These are phyloP conservation scores for Malassezia japonica DNA, from an alignment of 1,284 basidiomycete genomes.

Conservation along the genomic window DNA sequence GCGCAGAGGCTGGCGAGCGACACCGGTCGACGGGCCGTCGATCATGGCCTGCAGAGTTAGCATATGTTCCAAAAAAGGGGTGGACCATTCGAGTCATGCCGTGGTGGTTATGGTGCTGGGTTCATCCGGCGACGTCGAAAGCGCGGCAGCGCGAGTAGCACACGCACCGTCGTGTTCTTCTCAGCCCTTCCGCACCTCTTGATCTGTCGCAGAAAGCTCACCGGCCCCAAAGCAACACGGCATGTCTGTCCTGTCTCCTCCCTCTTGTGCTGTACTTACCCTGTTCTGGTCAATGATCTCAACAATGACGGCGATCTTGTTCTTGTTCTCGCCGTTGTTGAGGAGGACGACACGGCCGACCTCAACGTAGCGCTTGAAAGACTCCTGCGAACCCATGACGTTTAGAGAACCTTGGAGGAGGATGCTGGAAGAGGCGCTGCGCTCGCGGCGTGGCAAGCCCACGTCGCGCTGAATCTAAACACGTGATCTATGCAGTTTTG, in stretches of 20 bases:
- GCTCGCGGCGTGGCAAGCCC: neutral
- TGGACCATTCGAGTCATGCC: no score
- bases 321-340: slow-evolving; percentile 72
- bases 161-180: no score
- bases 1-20: slow-evolving; percentile 80
- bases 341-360: slow-evolving; percentile 96
- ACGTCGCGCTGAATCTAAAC: neutral
- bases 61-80: neutral
- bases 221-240: no score
- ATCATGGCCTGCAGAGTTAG: slow-evolving; percentile 69
- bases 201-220: no score
- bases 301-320: slow-evolving; percentile 86
- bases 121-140: no score
- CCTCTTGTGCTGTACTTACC: slow-evolving; percentile 55
- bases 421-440: slow-evolving; percentile 14
- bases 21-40: slow-evolving; percentile 81
- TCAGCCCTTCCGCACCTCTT: no score
- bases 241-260: no score
- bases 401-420: slow-evolving; percentile 3
- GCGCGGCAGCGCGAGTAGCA: no score
- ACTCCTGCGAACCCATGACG: slow-evolving; percentile 28
- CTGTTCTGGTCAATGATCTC: slow-evolving; percentile 99
- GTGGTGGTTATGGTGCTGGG: no score
- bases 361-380: slow-evolving; percentile 92
- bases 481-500: slow-evolving; percentile 8